Conservation (phyloP, 2,329 filamentous ascomycete species). For the Knufia fluminis region DNA sequence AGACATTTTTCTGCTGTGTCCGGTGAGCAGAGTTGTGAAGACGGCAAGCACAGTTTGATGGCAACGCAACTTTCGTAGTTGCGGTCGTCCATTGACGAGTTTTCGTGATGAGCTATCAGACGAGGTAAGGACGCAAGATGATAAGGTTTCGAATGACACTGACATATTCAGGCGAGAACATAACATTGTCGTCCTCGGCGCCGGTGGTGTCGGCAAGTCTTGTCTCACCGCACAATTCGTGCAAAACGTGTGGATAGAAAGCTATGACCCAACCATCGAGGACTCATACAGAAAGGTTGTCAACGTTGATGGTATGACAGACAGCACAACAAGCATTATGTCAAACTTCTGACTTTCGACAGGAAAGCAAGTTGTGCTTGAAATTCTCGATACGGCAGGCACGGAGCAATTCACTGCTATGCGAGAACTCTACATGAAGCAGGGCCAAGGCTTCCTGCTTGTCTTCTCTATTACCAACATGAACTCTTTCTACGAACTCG, state of each 20-base stretch:
- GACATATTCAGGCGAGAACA: conserved; percentile 56
- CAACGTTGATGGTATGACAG: conserved; percentile 80
- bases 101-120: conserved; percentile 19
- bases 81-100: conserved; percentile 6
- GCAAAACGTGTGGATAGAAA: conserved; percentile 89
- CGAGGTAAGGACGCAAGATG: conserved; percentile 15
- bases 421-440: conserved; percentile 84
- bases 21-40: background rate
- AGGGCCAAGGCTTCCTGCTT: conserved; percentile 80
- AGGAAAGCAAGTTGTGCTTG: conserved; percentile 75
- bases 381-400: conserved; percentile 86
- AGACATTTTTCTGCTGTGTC: background rate
- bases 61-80: conserved; percentile 3
- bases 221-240: conserved; percentile 91
- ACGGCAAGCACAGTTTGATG: conserved; percentile 3
- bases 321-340: conserved; percentile 5
- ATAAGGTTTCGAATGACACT: background rate
- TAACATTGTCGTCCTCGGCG: conserved; percentile 55
- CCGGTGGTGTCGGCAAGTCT: conserved; percentile 85
- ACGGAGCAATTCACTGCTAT: conserved; percentile 69
- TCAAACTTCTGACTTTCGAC: conserved; percentile 35
- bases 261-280: conserved; percentile 80
- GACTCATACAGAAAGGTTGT: conserved; percentile 83
- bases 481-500: conserved; percentile 73
- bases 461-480: conserved; percentile 85